Evolutionary conservation across 2,329 filamentous ascomycete genomes (phyloP).

Genomic region (Colletotrichum sp.): DNA sequence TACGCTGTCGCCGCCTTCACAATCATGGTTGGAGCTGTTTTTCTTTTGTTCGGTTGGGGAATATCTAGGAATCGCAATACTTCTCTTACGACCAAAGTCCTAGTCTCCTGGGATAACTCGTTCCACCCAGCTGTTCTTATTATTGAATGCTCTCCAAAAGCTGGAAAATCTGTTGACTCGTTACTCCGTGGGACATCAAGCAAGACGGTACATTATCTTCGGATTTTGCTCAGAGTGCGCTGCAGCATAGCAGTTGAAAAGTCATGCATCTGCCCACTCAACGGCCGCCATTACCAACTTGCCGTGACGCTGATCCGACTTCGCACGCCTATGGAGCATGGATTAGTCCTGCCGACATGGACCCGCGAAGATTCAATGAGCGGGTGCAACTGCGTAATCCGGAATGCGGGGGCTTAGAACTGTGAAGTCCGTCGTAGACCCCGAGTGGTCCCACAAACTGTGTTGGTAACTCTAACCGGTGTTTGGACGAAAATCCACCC

Average conservation of each 20-base stretch:
- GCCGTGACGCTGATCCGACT: background rate
- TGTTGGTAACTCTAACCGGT: background rate
- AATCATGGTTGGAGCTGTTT: background rate
- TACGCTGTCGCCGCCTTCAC: background rate
- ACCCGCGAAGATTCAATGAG: background rate
- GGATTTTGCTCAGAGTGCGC: background rate
- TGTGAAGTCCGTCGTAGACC: background rate
- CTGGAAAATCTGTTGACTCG: background rate
- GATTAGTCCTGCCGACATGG: background rate
- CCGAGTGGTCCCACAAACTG: background rate
- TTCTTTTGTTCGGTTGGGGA: background rate
- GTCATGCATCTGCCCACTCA: background rate
- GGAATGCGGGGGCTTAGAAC: background rate
- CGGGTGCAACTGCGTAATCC: background rate
- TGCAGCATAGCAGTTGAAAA: background rate
- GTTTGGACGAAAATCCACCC: background rate
- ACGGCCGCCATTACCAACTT: background rate
- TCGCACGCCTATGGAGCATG: background rate
- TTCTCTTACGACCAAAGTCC: background rate
- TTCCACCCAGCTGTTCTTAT: background rate
- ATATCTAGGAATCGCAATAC: background rate
- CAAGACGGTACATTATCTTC: background rate
- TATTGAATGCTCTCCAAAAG: background rate
- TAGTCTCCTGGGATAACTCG: background rate
- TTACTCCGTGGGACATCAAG: background rate